Evolutionary conservation across 1,284 basidiomycete species (phyloP).

Genomic region (Testicularia cyperi): DNA sequence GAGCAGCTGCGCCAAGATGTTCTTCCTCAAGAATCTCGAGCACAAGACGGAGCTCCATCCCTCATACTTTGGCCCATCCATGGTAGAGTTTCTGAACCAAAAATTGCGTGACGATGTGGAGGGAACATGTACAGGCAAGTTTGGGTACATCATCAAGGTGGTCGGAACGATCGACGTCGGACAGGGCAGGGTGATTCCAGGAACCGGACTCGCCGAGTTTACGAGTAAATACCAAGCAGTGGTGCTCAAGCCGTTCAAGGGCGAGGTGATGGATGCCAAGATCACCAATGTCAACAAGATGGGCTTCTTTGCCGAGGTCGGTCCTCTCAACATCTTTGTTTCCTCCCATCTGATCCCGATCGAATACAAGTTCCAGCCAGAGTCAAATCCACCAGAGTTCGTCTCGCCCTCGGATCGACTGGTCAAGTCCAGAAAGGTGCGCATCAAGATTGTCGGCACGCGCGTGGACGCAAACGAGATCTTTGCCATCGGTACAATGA

Average conservation of each 20-base stretch:
- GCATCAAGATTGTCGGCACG: slow-evolving; percentile 94
- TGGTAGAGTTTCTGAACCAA: slow-evolving; percentile 86
- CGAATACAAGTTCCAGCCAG: slow-evolving; percentile 64
- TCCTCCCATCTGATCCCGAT: slow-evolving; percentile 78
- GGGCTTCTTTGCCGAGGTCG: slow-evolving; percentile 96
- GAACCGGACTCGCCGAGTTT: slow-evolving; percentile 92
- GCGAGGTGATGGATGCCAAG: slow-evolving; percentile 94
- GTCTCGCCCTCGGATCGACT: slow-evolving; percentile 46
- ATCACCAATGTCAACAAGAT: slow-evolving; percentile 98
- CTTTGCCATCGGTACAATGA: slow-evolving; percentile 58
- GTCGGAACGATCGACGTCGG: slow-evolving; percentile 65
- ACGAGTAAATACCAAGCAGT: slow-evolving; percentile 55
- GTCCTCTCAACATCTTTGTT: slow-evolving; percentile 68
- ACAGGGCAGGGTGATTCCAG: slow-evolving; percentile 74
- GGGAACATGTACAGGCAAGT: slow-evolving; percentile 91
- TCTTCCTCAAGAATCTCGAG: slow-evolving; percentile 75
- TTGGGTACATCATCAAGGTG: slow-evolving; percentile 91
- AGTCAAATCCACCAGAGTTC: slow-evolving; percentile 58
- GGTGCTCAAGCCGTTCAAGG: slow-evolving; percentile 72
- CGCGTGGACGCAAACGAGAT: slow-evolving; percentile 97
- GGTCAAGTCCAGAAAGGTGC: slow-evolving; percentile 86
- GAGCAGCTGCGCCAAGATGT: slow-evolving; percentile 39
- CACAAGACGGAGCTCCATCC: slow-evolving; percentile 95
- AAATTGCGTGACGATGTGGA: slow-evolving; percentile 96
- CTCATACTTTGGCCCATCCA: slow-evolving; percentile 94